Conservation (phyloP, 2,329 filamentous ascomycete species). For the Colletotrichum cuscutae region DNA sequence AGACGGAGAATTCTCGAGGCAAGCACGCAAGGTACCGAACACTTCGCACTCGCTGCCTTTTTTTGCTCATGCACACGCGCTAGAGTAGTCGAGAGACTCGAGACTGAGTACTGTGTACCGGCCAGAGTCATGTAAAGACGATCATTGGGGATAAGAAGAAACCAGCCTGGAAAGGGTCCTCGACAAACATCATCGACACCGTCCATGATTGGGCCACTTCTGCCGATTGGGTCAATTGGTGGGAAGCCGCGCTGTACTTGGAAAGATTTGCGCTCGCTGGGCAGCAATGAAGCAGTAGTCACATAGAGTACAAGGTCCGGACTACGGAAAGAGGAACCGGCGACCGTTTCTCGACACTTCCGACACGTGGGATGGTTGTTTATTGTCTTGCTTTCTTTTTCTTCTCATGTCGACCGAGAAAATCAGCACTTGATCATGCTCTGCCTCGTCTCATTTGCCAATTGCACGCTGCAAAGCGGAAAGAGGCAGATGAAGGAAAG, state of each 20-base stretch:
- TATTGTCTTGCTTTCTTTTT: not conserved
- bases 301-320: too few relatives aligned
- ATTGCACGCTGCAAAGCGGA: not conserved
- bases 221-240: not conserved
- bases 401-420: not conserved
- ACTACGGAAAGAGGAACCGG: not conserved
- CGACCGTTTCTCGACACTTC: not conserved
- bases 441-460: not conserved
- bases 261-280: not conserved
- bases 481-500: not conserved
- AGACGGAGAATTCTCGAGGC: not conserved
- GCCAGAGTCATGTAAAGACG: slow-evolving; percentile 22
- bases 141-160: slow-evolving; percentile 25
- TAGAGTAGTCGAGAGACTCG: not conserved
- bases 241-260: not conserved
- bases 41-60: not conserved
- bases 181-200: not conserved
- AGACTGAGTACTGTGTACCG: not conserved
- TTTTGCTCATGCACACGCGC: not conserved
- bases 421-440: not conserved
- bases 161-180: slow-evolving; percentile 8
- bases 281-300: not conserved
- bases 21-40: too few relatives aligned
- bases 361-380: not conserved
- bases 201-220: not conserved